phyloP scores from a whole-genome alignment of 2,329 filamentous ascomycete species.

The Elsinoe necatrix region DNA sequence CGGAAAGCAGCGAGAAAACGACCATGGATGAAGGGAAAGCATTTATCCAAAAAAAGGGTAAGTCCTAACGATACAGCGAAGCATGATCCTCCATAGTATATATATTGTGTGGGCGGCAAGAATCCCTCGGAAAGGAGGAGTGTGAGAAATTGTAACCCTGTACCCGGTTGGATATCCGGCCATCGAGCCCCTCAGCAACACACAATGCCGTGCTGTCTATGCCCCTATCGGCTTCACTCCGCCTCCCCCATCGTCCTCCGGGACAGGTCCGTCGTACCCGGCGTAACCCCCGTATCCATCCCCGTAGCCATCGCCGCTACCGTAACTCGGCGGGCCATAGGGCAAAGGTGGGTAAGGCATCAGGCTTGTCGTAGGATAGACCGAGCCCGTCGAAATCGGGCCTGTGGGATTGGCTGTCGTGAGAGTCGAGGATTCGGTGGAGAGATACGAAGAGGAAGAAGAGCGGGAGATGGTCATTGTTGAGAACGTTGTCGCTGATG shows the following conservation, averaged over 20 bases:
- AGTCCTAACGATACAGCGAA: neutral
- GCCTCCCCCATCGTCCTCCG: neutral
- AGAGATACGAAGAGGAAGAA: neutral
- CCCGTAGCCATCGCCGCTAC: neutral
- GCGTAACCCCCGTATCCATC: neutral
- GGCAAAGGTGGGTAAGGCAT: conserved; percentile 2
- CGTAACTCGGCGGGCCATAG: neutral
- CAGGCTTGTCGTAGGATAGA: neutral
- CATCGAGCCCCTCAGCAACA: no score
- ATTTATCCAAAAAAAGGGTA: conserved; percentile 2
- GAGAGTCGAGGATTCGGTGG: neutral
- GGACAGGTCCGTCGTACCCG: neutral
- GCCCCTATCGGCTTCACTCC: no score
- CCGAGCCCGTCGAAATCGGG: neutral
- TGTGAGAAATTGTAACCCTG: no score
- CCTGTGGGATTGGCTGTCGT: neutral
- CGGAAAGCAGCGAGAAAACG: no score
- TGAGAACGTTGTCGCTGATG: neutral
- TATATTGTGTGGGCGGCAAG: no score
- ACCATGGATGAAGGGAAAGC: no score
- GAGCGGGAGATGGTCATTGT: neutral
- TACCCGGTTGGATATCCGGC: no score
- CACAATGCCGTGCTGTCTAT: no score
- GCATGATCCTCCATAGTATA: no score
- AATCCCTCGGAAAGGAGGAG: no score